phyloP scores from a whole-genome alignment of 495 filamentous ascomycete species.

The Penicillium ochrochloron region DNA sequence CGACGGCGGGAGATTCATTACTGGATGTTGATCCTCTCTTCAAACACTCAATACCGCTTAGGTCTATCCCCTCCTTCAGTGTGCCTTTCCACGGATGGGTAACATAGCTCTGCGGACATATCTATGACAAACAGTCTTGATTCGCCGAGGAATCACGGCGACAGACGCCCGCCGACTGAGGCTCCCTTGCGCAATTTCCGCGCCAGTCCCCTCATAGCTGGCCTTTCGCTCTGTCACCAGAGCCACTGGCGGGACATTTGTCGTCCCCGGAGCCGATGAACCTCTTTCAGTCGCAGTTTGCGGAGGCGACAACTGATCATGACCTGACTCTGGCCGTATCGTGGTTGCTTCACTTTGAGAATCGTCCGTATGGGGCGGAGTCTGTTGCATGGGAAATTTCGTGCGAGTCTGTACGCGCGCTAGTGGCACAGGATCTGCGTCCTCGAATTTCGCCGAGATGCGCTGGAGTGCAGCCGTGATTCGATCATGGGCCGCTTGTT shows the following conservation, averaged over 20 bases:
- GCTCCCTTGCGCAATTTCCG: slow-evolving; percentile 5
- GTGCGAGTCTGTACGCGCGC: neutral
- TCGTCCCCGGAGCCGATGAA: neutral
- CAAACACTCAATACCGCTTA: neutral
- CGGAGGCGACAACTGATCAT: slow-evolving; percentile 5
- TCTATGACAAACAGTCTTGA: slow-evolving; percentile 26
- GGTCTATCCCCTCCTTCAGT: neutral
- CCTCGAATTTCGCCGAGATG: slow-evolving; percentile 9
- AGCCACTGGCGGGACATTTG: neutral
- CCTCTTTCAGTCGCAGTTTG: slow-evolving; percentile 9
- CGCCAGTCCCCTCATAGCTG: slow-evolving; percentile 8
- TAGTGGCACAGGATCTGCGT: slow-evolving; percentile 8
- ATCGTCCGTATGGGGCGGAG: slow-evolving; percentile 14
- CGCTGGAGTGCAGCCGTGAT: slow-evolving; percentile 17
- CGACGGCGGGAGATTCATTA: neutral
- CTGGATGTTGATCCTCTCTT: neutral
- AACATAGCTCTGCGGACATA: slow-evolving; percentile 23
- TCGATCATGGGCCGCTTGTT: slow-evolving; percentile 21
- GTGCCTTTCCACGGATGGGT: slow-evolving; percentile 18
- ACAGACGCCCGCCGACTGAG: slow-evolving; percentile 5
- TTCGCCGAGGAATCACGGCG: slow-evolving; percentile 11
- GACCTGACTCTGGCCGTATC: slow-evolving; percentile 9
- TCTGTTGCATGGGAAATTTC: neutral
- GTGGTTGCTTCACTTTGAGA: slow-evolving; percentile 20
- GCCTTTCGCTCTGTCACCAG: neutral